Base-by-base conservation (phyloP, 345 rosid species). In the Syzygium jambos region DNA sequence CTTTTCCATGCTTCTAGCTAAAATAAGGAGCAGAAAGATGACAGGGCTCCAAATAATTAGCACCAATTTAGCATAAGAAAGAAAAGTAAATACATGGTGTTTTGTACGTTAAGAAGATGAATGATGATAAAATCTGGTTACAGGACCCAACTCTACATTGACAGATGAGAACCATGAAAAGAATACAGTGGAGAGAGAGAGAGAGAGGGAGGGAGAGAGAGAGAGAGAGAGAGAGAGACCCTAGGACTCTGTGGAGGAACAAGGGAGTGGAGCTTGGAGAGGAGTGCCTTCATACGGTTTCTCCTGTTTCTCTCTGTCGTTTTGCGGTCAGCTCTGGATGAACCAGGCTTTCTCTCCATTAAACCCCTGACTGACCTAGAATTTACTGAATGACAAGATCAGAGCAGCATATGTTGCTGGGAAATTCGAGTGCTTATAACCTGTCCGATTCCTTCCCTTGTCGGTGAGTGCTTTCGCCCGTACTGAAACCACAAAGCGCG, bases 271-370 rank as follows among this genome's bases (percentile, higher is more conserved):
- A 95, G 98, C 80, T 88, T 52, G 90, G 91, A 85, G 87, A 89
- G 91, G 57, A 95, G 95, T 63, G 85, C 84, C 88, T 93, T 95
- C 98, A 94, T 94, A 53, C 92, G 94, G 89, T 88, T 94, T 88
- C 98, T 95, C 84, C 98, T 87, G 41, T 93, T 93, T 87, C 90
- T 94, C 84, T 95, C 98, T 2, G 91, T 85, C 27, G 92, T 89
- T 87, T 93, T 95, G 52, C 95, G 90, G 63, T 95, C 94, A 21
- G 91, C 78, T 90, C 89, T 90, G n/a, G 94, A 91, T 27, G 94
- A 90, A 30, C 73, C 10, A 84, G 90, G 89, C 90, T 86, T 91
- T 86, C 65, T 89, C 88, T 93, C 93, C 94, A 92, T 92, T 49
- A 19, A 19, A 38, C 49, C 80, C 80, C 46, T 1, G 80, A 73